Conservation (phyloP, 495 filamentous ascomycete genomes). For the Hypoxylon cercidicola region DNA sequence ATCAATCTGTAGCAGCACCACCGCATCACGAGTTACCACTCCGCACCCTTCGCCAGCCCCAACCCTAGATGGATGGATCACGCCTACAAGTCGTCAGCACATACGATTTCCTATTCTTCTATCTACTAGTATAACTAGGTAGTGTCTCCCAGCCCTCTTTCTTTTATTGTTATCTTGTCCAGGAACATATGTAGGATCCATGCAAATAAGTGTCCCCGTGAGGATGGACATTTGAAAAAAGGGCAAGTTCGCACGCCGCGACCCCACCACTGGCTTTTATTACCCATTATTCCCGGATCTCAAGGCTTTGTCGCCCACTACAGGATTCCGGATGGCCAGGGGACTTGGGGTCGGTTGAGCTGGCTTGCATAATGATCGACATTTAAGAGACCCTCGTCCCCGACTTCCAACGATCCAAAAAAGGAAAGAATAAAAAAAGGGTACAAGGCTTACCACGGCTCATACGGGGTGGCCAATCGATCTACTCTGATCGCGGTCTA, state of each 20-base stretch:
- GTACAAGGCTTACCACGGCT: slow-evolving; percentile 23
- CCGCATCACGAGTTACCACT: slow-evolving; percentile 28
- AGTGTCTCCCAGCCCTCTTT: background rate
- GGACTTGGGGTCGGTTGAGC: slow-evolving; percentile 17
- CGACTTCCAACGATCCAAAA: slow-evolving; percentile 7
- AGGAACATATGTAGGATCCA: background rate
- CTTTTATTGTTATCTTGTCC: slow-evolving; percentile 1
- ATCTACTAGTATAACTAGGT: background rate
- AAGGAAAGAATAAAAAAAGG: too few species aligned
- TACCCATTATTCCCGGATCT: slow-evolving; percentile 14
- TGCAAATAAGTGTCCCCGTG: slow-evolving; percentile 4
- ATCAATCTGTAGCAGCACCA: slow-evolving; percentile 24
- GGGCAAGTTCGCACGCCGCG: background rate
- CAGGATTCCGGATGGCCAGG: slow-evolving; percentile 19
- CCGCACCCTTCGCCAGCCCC: background rate
- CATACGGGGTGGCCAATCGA: too few species aligned
- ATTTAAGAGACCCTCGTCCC: background rate
- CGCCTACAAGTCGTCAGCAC: slow-evolving; percentile 16
- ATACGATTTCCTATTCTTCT: slow-evolving; percentile 4
- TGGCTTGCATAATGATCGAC: slow-evolving; percentile 41
- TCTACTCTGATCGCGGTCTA: too few species aligned
- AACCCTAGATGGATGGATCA: slow-evolving; percentile 17
- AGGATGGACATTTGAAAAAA: background rate
- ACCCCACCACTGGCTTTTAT: slow-evolving; percentile 1
- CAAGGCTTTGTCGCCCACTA: background rate